Evolutionary conservation across 768 basidiomycete genomes (phyloP).

Genomic region (Lentinula raphanica): DNA sequence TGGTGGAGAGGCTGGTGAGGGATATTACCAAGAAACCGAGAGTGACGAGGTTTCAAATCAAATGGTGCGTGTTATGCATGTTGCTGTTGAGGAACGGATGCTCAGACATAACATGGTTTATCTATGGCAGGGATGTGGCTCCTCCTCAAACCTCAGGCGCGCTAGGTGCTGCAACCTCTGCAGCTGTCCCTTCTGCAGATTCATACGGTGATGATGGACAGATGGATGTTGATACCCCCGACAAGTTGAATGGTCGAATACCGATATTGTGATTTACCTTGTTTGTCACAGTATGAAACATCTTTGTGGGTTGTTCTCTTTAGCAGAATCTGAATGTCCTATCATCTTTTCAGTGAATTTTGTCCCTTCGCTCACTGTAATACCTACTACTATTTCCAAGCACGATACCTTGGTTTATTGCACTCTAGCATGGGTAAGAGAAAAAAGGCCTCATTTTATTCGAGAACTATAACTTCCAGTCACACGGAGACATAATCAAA

Average conservation of each 20-base stretch:
- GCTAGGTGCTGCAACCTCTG: conserved; percentile 46
- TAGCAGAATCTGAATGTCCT: too few species aligned
- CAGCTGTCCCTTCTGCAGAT: conserved; percentile 52
- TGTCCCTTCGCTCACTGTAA: not conserved
- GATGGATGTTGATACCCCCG: not conserved
- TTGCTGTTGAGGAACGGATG: not conserved
- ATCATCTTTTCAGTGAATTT: not conserved
- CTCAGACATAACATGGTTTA: not conserved
- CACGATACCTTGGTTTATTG: too few species aligned
- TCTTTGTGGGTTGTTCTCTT: too few species aligned
- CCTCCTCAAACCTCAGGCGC: conserved; percentile 29
- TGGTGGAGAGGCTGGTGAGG: conserved; percentile 76
- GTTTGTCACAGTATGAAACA: too few species aligned
- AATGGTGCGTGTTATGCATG: conserved; percentile 53
- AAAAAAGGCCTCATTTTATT: too few species aligned
- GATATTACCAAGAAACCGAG: conserved; percentile 89
- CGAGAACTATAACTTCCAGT: too few species aligned
- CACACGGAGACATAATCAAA: too few species aligned
- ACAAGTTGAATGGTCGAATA: not conserved
- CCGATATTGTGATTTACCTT: not conserved
- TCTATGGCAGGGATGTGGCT: conserved; percentile 34
- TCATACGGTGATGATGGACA: conserved; percentile 22
- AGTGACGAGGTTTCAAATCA: conserved; percentile 89
- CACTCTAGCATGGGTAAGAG: too few species aligned
- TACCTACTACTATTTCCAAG: too few species aligned